Base-by-base conservation (phyloP, 306 rosid genomes). In the Luffa acutangula region DNA sequence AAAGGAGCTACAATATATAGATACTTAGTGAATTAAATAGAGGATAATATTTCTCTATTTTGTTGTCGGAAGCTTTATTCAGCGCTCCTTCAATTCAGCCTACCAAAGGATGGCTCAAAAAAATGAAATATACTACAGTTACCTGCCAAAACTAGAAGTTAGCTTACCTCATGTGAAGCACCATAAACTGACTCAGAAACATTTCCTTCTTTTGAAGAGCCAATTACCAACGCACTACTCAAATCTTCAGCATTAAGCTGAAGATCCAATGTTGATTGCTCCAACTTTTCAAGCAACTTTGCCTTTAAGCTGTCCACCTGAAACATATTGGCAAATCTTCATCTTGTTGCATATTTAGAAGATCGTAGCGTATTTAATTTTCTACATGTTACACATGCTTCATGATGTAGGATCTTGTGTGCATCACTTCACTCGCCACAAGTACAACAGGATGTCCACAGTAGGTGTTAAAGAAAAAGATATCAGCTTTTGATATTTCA, bases 221-320 rank as follows among this genome's bases (percentile, higher is more conserved):
- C 86, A 74, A 20, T 78, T 66, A 82, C 78, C 41, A 92, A 86
- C 78, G 81, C 85, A 73, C 56, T 84, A 41, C 84, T 83, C 67
- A 87, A 69, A 75, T 87, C 94, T 82, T 85, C 85, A 64, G 91
- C 86, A 66, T 89, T 88, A 62, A 95, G 87, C 79, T 86, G 87
- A 82, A 95, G 91, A 82, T 80, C 93, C 56, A 79, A 52, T 63
- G 89, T 73, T 79, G 96, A 95, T 69, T 89, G 96, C 85, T 93
- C 97, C 83, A 95, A 85, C 80, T 95, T 95, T 76, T 87, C 96
- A 39, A 95, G 92, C 77, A 93, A 79, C 85, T 89, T 91, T 39
- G 82, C 91, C 87, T 91, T 91, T 86, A 95, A 90, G 81, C 87
- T 89, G 74, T 91, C 88, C 82, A 93, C 92, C 97, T 95, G 91